Percentiles rank a stretch among this genome's conserved stretches.
These are phyloP conservation scores for Oldenlandia corymbosa DNA, from an alignment of 257 asterid genomes.

Conservation along the genomic window DNA sequence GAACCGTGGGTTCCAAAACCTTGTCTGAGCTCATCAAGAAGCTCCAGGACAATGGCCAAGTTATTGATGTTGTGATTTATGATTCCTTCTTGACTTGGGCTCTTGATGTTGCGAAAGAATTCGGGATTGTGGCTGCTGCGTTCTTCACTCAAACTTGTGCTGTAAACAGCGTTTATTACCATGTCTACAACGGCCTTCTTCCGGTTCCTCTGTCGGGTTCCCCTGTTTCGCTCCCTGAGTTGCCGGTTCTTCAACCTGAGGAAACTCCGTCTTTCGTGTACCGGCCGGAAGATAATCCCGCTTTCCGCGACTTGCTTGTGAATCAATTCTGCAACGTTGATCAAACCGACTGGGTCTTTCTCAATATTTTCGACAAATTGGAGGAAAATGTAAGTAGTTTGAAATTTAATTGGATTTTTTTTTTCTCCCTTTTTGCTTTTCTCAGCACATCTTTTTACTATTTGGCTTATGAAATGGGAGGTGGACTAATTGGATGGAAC, in stretches of 20 bases:
- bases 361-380: conserved; percentile 36
- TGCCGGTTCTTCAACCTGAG: conserved; percentile 33
- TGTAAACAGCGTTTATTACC: conserved; percentile 13
- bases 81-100: conserved; percentile 65
- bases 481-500: not conserved
- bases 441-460: no score
- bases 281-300: conserved; percentile 25
- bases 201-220: conserved; percentile 16
- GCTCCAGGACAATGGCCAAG: conserved; percentile 4
- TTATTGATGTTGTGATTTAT: conserved; percentile 15
- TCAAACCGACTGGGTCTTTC: conserved; percentile 42
- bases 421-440: no score
- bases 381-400: conserved; percentile 35
- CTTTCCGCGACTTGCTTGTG: conserved; percentile 42
- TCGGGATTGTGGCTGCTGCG: conserved; percentile 39
- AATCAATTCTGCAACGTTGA: conserved; percentile 45
- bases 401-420: not conserved
- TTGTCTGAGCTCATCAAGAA: conserved; percentile 12
- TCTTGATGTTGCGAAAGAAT: conserved; percentile 44
- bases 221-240: conserved; percentile 38
- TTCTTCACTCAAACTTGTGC: conserved; percentile 58
- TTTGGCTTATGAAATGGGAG: no score
- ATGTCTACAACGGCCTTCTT: not conserved
- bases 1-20: conserved; percentile 5
- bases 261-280: conserved; percentile 49